phyloP scores from a whole-genome alignment of 306 rosid species.

The Quillaja saponaria region DNA sequence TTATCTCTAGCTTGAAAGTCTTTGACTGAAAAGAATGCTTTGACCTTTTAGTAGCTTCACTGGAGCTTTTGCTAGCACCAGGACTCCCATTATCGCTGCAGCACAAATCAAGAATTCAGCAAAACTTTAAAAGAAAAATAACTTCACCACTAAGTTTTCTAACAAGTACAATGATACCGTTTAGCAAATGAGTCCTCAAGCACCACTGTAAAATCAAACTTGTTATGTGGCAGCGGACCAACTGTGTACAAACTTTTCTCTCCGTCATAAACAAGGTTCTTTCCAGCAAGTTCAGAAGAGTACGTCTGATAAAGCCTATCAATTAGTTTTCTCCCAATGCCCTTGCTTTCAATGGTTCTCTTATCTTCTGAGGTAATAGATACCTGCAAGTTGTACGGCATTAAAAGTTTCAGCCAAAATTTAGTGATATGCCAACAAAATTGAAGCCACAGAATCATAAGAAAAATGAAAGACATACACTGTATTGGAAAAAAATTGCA shows the following conservation, averaged over 20 bases:
- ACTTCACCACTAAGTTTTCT: not conserved
- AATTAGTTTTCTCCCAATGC: constrained; percentile 72
- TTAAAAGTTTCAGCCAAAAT: constrained; percentile 18
- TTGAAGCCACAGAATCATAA: constrained; percentile 2
- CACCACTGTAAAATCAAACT: constrained; percentile 59
- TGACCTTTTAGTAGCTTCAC: constrained; percentile 49
- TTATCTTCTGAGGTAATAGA: constrained; percentile 60
- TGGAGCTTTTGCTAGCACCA: constrained; percentile 44
- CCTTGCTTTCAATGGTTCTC: constrained; percentile 56
- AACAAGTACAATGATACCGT: constrained; percentile 37
- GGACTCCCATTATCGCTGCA: constrained; percentile 40
- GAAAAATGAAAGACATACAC: constrained; percentile 50
- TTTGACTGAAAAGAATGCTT: constrained; percentile 56
- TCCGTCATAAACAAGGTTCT: constrained; percentile 79
- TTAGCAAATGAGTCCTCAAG: constrained; percentile 74
- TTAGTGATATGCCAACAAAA: not conserved
- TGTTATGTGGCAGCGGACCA: constrained; percentile 63
- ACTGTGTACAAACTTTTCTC: constrained; percentile 69
- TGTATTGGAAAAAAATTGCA: constrained; percentile 79
- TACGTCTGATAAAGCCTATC: constrained; percentile 66
- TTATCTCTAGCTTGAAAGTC: constrained; percentile 57
- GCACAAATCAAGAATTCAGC: constrained; percentile 21
- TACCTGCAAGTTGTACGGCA: constrained; percentile 54
- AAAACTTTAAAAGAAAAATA: constrained; percentile 33
- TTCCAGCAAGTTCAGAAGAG: constrained; percentile 59